Base-by-base conservation (phyloP, 768 basidiomycete genomes). In the Termitomyces sp. region DNA sequence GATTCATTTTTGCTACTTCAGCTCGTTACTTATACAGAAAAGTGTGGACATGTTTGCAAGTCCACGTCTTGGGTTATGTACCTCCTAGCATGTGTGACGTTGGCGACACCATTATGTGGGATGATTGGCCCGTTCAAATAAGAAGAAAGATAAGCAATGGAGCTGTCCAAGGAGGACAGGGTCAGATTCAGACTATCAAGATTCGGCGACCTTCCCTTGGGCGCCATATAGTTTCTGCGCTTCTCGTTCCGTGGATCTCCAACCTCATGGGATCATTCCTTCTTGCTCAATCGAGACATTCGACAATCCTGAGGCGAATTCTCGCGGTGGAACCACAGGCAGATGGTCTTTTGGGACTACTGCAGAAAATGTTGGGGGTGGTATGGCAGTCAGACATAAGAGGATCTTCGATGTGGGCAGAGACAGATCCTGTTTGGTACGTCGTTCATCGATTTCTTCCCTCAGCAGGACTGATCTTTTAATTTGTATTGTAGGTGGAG, bases 341-440 rank as follows among this genome's bases (percentile, higher is more conserved):
- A 33, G 31, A 16, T 5, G 31, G 36, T 37, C 36, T 13, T 56
- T 69, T 48, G 31, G 47, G 49, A 12, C 60, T 52, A 51, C 48
- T 57, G 20, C 51, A 56, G 16, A 59, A 41, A 60, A 7, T 72
- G 81, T 0, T 77, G 77, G 33, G 33, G 10, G 10, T 33, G 7
- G 8, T 33, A 33, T 6, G 3, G 34, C 13, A 37, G 15, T 37
- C 36, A 7, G 36, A 18, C 6, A 75, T 76, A 81, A 18, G 84
- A 83, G 29, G 81, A 82, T 26, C 75, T 49, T 48, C 77, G 50
- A 76, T 77, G 26, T 87, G 86, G 83, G 75, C 80, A 3, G 81
- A 83, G 61, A 77, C 77, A 42, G 88, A 90, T 68, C 88, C 88
- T 16, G 84, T 90, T 20, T 91, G 88, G 88, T 85, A 55, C 4